Conservation (phyloP, 2,329 filamentous ascomycete genomes). For the Trichothecium sympodiale region DNA sequence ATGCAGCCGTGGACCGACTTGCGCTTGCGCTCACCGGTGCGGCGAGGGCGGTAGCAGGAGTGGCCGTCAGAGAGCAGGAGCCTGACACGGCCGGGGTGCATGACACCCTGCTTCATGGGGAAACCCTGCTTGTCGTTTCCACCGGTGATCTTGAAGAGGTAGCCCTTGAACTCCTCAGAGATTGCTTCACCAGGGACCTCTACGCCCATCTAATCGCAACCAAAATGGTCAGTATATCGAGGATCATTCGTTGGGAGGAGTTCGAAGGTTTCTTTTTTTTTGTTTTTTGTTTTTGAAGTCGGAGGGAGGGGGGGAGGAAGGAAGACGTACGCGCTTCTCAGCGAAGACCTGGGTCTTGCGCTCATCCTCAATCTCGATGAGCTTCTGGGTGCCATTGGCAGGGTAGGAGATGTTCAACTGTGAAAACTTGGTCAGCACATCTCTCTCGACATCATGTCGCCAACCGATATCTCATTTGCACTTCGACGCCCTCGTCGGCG, state of each 20-base stretch:
- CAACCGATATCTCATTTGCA: too few species aligned
- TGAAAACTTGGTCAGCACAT: conserved; percentile 19
- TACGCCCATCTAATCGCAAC: conserved; percentile 58
- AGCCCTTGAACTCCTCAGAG: conserved; percentile 99
- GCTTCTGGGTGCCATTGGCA: conserved; percentile 99
- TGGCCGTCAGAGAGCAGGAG: conserved; percentile 93
- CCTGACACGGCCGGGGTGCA: conserved; percentile 96
- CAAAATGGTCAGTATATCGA: conserved; percentile 19
- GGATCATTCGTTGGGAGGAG: not conserved
- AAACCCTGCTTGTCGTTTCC: conserved; percentile 99
- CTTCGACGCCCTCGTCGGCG: too few species aligned
- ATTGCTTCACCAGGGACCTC: conserved; percentile 90
- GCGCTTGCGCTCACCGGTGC: conserved; percentile 97
- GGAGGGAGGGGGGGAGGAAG: conserved; percentile 5
- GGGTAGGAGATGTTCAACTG: conserved; percentile 70
- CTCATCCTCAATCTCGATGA: conserved; percentile 98
- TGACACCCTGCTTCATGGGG: conserved; percentile 99
- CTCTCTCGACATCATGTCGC: conserved; percentile 1
- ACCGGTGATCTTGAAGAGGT: conserved; percentile 98
- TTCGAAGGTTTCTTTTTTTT: conserved; percentile 20
- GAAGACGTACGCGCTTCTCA: conserved; percentile 75
- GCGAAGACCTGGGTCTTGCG: conserved; percentile 98
- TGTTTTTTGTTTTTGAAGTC: conserved; percentile 6
- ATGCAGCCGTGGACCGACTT: conserved; percentile 99
- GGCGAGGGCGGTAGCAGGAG: conserved; percentile 98